Conservation (phyloP, 2,329 filamentous ascomycete genomes). For the Fusarium gaditjirri region DNA sequence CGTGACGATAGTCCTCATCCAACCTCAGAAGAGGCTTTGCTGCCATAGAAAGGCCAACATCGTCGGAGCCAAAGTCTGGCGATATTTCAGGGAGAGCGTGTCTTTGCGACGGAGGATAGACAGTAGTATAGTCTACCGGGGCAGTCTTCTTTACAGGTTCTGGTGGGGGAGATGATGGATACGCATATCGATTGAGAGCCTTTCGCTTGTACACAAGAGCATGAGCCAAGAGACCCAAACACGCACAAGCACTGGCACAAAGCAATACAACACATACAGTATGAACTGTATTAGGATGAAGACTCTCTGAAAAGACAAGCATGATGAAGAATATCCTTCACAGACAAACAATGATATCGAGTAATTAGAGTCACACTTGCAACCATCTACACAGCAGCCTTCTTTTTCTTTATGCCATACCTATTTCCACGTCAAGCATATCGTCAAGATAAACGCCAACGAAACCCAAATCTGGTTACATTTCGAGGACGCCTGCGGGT, state of each 20-base stretch:
- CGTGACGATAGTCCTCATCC: constrained; percentile 49
- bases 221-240: constrained; percentile 28
- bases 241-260: constrained; percentile 14
- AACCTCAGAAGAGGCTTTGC: constrained; percentile 46
- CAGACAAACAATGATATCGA: background rate
- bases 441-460: constrained; percentile 20
- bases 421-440: background rate
- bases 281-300: constrained; percentile 13
- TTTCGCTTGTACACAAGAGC: constrained; percentile 34
- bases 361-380: background rate
- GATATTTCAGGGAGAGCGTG: constrained; percentile 24
- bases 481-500: constrained; percentile 23
- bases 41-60: constrained; percentile 20
- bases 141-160: constrained; percentile 30
- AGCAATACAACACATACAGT: constrained; percentile 10
- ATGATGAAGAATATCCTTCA: constrained; percentile 7
- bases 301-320: constrained; percentile 23
- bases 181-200: constrained; percentile 17
- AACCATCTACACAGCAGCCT: constrained; percentile 1
- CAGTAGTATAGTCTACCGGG: constrained; percentile 38
- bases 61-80: background rate
- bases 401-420: constrained; percentile 33
- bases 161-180: constrained; percentile 16
- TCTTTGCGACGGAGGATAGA: constrained; percentile 45
- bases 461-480: constrained; percentile 20